Percentiles rank a stretch among this genome's conserved stretches.
Conservation (phyloP, 1,139 yeast genomes). For the Pichia sp. region DNA sequence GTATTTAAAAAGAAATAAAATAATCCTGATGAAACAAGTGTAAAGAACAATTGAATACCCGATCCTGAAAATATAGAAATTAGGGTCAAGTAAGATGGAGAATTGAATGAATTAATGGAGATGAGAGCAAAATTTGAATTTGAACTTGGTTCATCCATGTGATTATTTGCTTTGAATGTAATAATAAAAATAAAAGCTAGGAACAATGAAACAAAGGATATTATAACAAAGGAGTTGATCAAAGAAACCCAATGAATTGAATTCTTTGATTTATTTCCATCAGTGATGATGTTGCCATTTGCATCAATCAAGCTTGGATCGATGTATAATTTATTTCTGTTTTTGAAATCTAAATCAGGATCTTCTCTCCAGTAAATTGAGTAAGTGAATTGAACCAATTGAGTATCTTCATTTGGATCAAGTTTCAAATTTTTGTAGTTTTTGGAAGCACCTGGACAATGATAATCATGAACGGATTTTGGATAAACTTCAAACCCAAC, state of each 20-base stretch:
- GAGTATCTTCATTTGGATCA: constrained; percentile 31
- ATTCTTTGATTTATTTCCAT: constrained; percentile 35
- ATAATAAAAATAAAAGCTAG: constrained; percentile 59
- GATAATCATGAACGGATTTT: constrained; percentile 60
- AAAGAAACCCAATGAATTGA: constrained; percentile 69
- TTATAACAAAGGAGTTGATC: constrained; percentile 56
- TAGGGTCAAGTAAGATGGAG: constrained; percentile 42
- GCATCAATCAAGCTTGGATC: constrained; percentile 17
- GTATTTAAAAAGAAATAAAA: constrained; percentile 55
- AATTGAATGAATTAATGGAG: constrained; percentile 46
- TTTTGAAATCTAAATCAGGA: constrained; percentile 53
- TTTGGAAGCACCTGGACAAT: constrained; percentile 65
- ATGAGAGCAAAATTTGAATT: constrained; percentile 26
- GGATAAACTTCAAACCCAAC: constrained; percentile 93
- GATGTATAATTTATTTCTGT: constrained; percentile 66
- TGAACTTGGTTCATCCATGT: background rate
- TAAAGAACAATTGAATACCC: constrained; percentile 66
- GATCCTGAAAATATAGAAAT: constrained; percentile 59
- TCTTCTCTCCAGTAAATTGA: constrained; percentile 91
- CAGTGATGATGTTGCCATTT: constrained; percentile 27
- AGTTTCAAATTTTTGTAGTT: constrained; percentile 50
- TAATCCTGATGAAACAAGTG: constrained; percentile 53
- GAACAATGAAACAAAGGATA: constrained; percentile 49
- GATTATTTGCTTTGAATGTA: constrained; percentile 28
- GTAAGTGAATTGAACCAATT: constrained; percentile 67